Evolutionary conservation across 139 green algal species (phyloP), one percentile per base, ranked within the genome.

Genomic region (Eudorina sp.): DNA sequence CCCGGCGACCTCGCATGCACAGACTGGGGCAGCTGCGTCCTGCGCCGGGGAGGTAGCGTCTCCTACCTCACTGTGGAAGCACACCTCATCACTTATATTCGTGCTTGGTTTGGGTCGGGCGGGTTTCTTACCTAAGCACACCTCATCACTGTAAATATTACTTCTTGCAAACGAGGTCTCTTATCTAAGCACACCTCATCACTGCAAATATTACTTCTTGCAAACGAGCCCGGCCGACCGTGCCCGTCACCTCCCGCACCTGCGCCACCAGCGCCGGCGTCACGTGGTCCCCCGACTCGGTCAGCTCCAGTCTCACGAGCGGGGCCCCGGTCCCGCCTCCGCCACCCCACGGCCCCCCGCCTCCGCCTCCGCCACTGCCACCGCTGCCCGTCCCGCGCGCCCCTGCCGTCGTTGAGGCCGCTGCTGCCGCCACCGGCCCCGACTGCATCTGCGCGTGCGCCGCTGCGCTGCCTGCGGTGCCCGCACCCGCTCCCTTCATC

Each of bases 231-330:
- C n/a, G n/a, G n/a, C n/a, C n/a, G n/a, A n/a, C n/a, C n/a, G n/a
- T n/a, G n/a, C n/a, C n/a, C n/a, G n/a, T 73, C 64, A 45, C 31
- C 64, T 4, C 27, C 29, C 51, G 51, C 76, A 86, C 80, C 80
- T 86, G 80, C 45, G 62, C 80, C 60, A 86, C 80, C 80, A 86
- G 41, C 29, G 36, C 60, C 31, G 80, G 80, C 41, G 80, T 78
- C 0, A 86, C 38, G 29, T 38, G 40, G 18, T 86, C 62, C 14
- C 43, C 62, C 31, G 80, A 43, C 16, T 48, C 14, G 16, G 43
- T 29, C 41, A 86, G 80, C 80, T 86, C 80, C 80, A 77, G 41
- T 16, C 43, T 43, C 18, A 40, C 31, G 62, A 86, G 46, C 16
- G 5, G 41, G 7, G 3, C 27, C 1, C 2, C 2, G 60, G 41